phyloP scores from a whole-genome alignment of 2,329 filamentous ascomycete species.

The Phaeosphaeriaceae sp. region DNA sequence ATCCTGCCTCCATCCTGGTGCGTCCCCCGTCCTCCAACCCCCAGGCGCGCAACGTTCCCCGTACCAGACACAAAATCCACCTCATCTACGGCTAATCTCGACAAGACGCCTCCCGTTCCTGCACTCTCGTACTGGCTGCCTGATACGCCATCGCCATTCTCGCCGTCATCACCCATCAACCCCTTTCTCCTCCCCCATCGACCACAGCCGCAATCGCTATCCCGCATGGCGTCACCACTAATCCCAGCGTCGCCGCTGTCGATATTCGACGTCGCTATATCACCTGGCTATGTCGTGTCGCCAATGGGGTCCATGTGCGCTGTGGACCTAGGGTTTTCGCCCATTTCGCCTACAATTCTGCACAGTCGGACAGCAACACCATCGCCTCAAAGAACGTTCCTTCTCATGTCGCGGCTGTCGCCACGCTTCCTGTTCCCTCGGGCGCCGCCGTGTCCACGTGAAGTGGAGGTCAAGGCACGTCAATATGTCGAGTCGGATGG shows the following conservation, averaged over 20 bases:
- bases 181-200: conserved; percentile 23
- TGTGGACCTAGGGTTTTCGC: not conserved
- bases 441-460: conserved; percentile 11
- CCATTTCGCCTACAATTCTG: not conserved
- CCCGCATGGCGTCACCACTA: conserved; percentile 14
- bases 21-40: conserved; percentile 17
- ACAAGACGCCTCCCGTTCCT: conserved; percentile 12
- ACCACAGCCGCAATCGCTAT: not conserved
- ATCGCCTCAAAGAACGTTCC: not conserved
- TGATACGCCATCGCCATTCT: conserved; percentile 19
- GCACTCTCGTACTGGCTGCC: conserved; percentile 25
- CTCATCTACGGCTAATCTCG: not conserved
- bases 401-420: conserved; percentile 4
- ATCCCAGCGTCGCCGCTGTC: conserved; percentile 26
- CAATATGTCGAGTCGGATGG: not conserved
- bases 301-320: conserved; percentile 8
- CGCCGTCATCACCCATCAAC: conserved; percentile 15
- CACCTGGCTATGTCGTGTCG: conserved; percentile 11
- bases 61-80: not conserved
- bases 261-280: conserved; percentile 22
- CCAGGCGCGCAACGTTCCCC: conserved; percentile 19
- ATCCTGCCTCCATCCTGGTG: conserved; percentile 15
- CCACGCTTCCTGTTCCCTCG: conserved; percentile 22
- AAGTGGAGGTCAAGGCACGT: not conserved
- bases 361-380: not conserved